Base-by-base conservation (phyloP, 176 grass and related monocot species). In the Aegilops bicornis region DNA sequence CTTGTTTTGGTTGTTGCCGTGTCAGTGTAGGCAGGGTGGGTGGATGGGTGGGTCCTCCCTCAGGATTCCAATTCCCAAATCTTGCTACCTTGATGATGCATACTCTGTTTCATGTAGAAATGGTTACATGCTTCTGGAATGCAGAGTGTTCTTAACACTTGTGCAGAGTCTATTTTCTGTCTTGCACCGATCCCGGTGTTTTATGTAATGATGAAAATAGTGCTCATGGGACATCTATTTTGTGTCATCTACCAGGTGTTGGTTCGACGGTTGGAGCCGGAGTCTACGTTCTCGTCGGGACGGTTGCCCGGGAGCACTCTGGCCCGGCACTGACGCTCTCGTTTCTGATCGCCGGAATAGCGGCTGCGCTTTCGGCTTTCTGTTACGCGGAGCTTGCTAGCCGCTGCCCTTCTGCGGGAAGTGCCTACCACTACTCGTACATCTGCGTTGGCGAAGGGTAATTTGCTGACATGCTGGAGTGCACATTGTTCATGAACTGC, bases 391-490 rank as follows among this genome's bases (percentile, higher is more conserved):
- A 97, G 83, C 94, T 97, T 86, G 91, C 94, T 33, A 97, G 94
- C 25, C 94, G 94, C 37, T 97, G 94, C 79, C 94, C 94, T 16
- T 97, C 94, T 17, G 94, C 94, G 10, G 94, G 94, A 84, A 97
- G 94, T 22, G 94, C 94, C 42, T 97, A 97, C 45, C 94, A 97
- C 79, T 97, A 97, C 50, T 97, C 94, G 0, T 97, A 97, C 89
- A 97, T 97, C 47, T 97, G 94, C 29, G 76, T 97, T 40, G 94
- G 94, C 1, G 94, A 97, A 94, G 94, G 94, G 94, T 97, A 92
- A 88, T 78, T 79, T 60, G 69, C 68, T 73, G n/a, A 73, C 60
- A 73, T 36, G 7, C 10, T 70, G 4, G 30, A 22, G 10, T 20
- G 23, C 30, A 63, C 30, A 29, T 47, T 81, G 19, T 67, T 75